These are phyloP conservation scores for Coniferiporia sulphurascens DNA, from an alignment of 1,284 basidiomycete genomes.

Conservation along the genomic window DNA sequence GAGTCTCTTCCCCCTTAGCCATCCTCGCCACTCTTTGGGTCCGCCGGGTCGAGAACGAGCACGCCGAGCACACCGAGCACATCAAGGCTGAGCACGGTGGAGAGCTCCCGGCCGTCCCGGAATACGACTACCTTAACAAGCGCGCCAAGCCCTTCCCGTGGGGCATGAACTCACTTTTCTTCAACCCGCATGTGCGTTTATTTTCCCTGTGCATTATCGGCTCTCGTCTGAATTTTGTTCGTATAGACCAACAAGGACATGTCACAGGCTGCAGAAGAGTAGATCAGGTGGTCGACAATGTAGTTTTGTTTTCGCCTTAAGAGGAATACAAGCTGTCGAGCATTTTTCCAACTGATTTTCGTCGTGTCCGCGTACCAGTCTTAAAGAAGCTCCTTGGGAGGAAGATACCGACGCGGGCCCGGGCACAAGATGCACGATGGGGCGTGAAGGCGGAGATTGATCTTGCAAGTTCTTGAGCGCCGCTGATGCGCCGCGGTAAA, in stretches of 20 bases:
- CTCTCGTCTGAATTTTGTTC: neutral
- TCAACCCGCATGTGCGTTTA: constrained; percentile 60
- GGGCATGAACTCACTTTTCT: constrained; percentile 79
- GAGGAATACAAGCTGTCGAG: neutral
- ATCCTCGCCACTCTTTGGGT: constrained; percentile 64
- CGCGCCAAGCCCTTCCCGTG: constrained; percentile 76
- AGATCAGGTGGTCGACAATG: neutral
- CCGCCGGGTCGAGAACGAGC: constrained; percentile 71
- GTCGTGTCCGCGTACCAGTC: neutral
- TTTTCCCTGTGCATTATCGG: constrained; percentile 8
- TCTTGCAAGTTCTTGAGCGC: no score
- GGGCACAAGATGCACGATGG: no score
- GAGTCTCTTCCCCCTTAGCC: constrained; percentile 37
- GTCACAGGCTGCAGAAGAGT: constrained; percentile 1
- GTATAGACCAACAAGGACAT: constrained; percentile 16
- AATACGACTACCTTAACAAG: constrained; percentile 74
- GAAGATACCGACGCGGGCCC: no score
- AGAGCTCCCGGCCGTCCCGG: constrained; percentile 62
- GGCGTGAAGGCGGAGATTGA: no score
- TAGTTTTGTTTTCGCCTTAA: neutral
- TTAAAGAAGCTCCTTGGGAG: no score
- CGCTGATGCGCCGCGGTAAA: no score
- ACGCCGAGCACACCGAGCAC: constrained; percentile 65
- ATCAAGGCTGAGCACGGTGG: constrained; percentile 73
- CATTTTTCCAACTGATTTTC: neutral